Conservation (phyloP, 306 rosid species). For the Quercus alba region DNA sequence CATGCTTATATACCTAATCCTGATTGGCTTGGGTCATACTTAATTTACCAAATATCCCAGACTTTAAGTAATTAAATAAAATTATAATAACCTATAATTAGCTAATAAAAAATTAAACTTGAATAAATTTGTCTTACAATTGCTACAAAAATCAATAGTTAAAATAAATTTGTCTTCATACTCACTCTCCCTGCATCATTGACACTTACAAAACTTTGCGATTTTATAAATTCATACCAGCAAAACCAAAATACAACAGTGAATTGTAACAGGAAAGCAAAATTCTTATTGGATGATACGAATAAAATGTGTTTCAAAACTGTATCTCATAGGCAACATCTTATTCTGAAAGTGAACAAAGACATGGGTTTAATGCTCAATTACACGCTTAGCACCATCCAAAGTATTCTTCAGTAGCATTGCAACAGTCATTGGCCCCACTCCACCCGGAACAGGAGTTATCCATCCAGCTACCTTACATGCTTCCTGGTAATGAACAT, state of each 20-base stretch:
- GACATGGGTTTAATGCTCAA: conserved; percentile 34
- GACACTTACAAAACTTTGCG: too few relatives aligned
- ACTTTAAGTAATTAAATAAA: too few relatives aligned
- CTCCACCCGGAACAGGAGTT: conserved; percentile 97
- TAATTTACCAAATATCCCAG: too few relatives aligned
- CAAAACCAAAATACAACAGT: not conserved
- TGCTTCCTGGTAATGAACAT: conserved; percentile 83
- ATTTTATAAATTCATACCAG: not conserved
- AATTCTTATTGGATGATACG: not conserved
- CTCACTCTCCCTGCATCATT: too few relatives aligned
- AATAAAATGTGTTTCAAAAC: not conserved
- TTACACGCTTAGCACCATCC: conserved; percentile 73
- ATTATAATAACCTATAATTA: too few relatives aligned
- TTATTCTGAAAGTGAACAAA: conserved; percentile 9
- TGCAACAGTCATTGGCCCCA: conserved; percentile 90
- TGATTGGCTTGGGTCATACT: too few relatives aligned
- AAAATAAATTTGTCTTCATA: too few relatives aligned
- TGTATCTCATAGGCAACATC: not conserved
- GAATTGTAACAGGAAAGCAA: not conserved
- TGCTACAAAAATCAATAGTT: too few relatives aligned
- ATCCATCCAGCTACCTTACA: conserved; percentile 83
- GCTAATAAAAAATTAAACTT: too few relatives aligned
- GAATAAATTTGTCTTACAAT: too few relatives aligned
- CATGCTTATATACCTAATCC: too few relatives aligned
- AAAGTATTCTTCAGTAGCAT: conserved; percentile 83